Percentiles rank a stretch among this genome's conserved stretches.
These are phyloP conservation scores for Nakazawaea holstii DNA, from an alignment of 805 yeast species.

Conservation along the genomic window DNA sequence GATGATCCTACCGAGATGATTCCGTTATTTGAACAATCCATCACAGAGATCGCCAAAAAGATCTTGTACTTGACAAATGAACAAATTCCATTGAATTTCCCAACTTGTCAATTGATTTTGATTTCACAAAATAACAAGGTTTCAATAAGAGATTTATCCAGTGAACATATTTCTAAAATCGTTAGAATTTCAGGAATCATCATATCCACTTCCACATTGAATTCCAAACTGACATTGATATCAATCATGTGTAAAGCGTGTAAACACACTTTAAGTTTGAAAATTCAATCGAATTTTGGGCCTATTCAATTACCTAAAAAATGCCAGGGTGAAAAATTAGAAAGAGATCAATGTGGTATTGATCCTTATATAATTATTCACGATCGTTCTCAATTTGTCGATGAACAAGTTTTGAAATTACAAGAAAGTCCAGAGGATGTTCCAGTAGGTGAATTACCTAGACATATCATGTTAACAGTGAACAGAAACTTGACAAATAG, in stretches of 20 bases:
- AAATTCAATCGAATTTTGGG: constrained; percentile 64
- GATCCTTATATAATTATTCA: constrained; percentile 93
- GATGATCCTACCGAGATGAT: constrained; percentile 88
- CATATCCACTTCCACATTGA: constrained; percentile 82
- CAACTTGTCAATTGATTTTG: constrained; percentile 77
- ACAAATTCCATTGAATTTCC: constrained; percentile 52
- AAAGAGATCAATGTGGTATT: constrained; percentile 65
- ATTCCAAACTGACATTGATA: constrained; percentile 80
- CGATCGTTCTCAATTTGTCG: constrained; percentile 89
- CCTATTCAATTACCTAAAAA: constrained; percentile 59
- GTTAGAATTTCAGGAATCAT: constrained; percentile 91
- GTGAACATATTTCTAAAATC: constrained; percentile 83
- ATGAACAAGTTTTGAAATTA: constrained; percentile 88
- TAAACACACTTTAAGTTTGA: constrained; percentile 67
- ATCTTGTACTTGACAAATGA: constrained; percentile 50
- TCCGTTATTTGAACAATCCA: constrained; percentile 78
- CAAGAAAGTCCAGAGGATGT: constrained; percentile 99
- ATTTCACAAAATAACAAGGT: constrained; percentile 66
- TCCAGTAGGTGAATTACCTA: constrained; percentile 98
- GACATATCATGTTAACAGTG: constrained; percentile 81
- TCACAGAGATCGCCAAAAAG: constrained; percentile 80
- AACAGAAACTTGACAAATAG: constrained; percentile 87
- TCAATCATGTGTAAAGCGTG: constrained; percentile 86
- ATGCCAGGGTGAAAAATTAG: constrained; percentile 55
- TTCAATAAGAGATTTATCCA: constrained; percentile 75